Percentiles rank a stretch among this genome's conserved stretches.
Evolutionary conservation across 78 protist species (phyloP).

Genomic region (Dictyostelium intermedium): DNA sequence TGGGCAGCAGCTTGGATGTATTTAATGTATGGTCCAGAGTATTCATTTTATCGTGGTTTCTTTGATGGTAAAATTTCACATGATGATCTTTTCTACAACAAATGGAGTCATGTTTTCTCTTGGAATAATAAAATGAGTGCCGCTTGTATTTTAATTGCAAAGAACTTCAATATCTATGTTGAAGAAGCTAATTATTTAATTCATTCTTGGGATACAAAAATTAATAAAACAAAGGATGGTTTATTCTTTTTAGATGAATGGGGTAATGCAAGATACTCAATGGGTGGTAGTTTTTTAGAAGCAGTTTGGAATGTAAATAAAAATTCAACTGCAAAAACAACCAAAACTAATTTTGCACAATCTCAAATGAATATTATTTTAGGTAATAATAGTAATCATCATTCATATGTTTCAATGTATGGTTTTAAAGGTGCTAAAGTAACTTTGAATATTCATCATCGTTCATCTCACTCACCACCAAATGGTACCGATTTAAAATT

Average conservation of each 20-base stretch:
- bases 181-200: not conserved
- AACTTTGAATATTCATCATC: conserved; percentile 39
- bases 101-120: not conserved
- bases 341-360: not conserved
- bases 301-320: not conserved
- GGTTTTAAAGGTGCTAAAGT: not conserved
- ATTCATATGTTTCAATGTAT: not conserved
- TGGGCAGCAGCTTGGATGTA: conserved; percentile 69
- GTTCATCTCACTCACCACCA: conserved; percentile 19
- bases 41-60: not conserved
- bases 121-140: not conserved
- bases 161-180: not conserved
- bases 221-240: not conserved
- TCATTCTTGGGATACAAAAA: not conserved
- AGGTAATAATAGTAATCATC: not conserved
- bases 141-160: not conserved
- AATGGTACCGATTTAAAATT: not conserved
- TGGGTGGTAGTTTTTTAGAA: not conserved
- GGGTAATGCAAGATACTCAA: not conserved
- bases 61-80: not conserved
- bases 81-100: not conserved
- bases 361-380: not conserved
- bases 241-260: not conserved
- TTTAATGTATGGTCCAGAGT: conserved; percentile 9
- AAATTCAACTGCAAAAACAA: not conserved